Conservation (phyloP, 768 basidiomycete genomes). For the Crucibulum laeve region DNA sequence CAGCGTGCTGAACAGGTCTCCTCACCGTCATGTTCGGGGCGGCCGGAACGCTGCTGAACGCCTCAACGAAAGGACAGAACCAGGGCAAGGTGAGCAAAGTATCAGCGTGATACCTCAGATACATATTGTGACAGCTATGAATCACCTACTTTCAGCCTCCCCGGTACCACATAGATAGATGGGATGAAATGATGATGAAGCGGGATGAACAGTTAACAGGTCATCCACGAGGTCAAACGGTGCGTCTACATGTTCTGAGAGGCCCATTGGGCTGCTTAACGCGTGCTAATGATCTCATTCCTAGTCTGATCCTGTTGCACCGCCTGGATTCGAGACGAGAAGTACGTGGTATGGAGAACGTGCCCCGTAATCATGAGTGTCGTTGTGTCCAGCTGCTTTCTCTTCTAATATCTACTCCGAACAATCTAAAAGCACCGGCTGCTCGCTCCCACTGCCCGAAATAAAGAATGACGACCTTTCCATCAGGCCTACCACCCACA, state of each 20-base stretch:
- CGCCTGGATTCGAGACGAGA: slow-evolving; percentile 66
- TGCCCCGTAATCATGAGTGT: slow-evolving; percentile 22
- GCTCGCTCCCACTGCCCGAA: too few relatives aligned
- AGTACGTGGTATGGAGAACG: slow-evolving; percentile 72
- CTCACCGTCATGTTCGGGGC: slow-evolving; percentile 86
- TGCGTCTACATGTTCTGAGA: slow-evolving; percentile 33
- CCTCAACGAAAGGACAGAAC: slow-evolving; percentile 77
- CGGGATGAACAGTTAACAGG: slow-evolving; percentile 88
- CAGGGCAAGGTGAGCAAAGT: slow-evolving; percentile 79
- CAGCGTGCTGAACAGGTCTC: slow-evolving; percentile 48
- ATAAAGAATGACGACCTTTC: too few relatives aligned
- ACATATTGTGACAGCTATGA: neutral
- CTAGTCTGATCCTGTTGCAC: slow-evolving; percentile 67
- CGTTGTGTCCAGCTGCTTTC: neutral
- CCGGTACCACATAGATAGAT: slow-evolving; percentile 80
- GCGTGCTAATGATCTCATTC: neutral
- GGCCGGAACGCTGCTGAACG: slow-evolving; percentile 82
- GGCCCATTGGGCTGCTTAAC: neutral
- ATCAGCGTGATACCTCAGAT: neutral
- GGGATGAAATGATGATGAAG: slow-evolving; percentile 97
- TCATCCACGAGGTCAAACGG: slow-evolving; percentile 79
- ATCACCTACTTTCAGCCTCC: slow-evolving; percentile 52
- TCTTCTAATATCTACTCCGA: neutral
- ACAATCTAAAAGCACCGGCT: too few relatives aligned
- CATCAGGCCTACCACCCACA: too few relatives aligned